Base-by-base conservation (phyloP, 208 protist species). In the Endotrypanum monterogeii region DNA sequence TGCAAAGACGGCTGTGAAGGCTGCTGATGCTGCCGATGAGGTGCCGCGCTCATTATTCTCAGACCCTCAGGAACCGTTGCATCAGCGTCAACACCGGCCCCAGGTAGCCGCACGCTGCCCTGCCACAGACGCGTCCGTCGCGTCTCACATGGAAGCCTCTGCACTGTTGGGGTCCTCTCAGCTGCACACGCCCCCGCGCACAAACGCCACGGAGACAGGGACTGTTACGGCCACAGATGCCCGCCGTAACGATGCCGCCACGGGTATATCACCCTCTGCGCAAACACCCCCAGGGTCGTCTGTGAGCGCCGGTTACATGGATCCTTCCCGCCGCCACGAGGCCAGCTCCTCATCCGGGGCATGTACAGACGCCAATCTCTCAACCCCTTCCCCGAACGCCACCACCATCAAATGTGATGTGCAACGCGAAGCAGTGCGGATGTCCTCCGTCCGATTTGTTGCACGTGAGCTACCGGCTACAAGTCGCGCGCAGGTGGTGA, bases 131-230 rank as follows among this genome's bases (percentile, higher is more conserved):
- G 37, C n/a, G 11, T 48, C 67, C 32, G n/a, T 63, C 54, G 16
- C 54, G 20, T 2, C 62, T 28, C 16, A 12, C 39, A 35, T 46
- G 9, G 39, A 23, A 32, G 56, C 28, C 58, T 32, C 2, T 72
- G 12, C 46, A 52, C n/a, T 83, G 44, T 60, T 76, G 18, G 72
- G 78, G n/a, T 73, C 65, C 0, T 74, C 73, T 56, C 68, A 68
- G 67, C 25, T 28, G 63, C 56, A 44, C 66, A 80, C 68, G 28
- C 75, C 80, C 32, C 75, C 60, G 48, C 75, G 74, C 23, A 58
- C 69, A 61, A 72, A 20, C 37, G 23, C 67, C 28, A 16, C 63
- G 14, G 50, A 35, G 60, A 20, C 56, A 32, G 41, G 41, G 48
- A 55, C 61, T 4, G 25, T 28, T 4, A 32, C 68, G 9, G 41